phyloP scores from a whole-genome alignment of 2,329 filamentous ascomycete species.

The Fusarium zealandicum region DNA sequence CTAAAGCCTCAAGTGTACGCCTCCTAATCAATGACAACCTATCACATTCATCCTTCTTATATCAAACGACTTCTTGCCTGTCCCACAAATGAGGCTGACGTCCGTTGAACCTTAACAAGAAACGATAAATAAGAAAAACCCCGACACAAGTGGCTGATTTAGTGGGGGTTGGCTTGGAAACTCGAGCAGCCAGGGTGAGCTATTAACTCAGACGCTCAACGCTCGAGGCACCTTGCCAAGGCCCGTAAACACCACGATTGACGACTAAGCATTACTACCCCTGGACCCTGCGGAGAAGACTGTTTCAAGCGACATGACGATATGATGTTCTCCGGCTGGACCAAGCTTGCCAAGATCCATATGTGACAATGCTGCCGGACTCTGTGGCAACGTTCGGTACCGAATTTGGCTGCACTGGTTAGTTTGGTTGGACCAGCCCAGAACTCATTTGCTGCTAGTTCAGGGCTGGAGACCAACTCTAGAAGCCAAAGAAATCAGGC shows the following conservation, averaged over 20 bases:
- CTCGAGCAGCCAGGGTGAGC: slow-evolving; percentile 17
- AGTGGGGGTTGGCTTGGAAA: slow-evolving; percentile 2
- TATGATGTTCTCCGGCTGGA: too few species aligned
- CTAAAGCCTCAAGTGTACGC: too few species aligned
- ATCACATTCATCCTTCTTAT: not conserved
- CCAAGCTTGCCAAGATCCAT: too few species aligned
- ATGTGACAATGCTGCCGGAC: slow-evolving; percentile 3
- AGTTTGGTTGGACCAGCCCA: slow-evolving; percentile 1
- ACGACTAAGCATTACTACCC: slow-evolving; percentile 4
- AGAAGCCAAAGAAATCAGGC: not conserved
- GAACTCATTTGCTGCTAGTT: slow-evolving; percentile 4
- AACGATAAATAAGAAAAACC: not conserved
- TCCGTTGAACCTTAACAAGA: not conserved
- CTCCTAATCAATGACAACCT: not conserved
- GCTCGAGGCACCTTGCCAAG: slow-evolving; percentile 6
- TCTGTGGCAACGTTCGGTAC: not conserved
- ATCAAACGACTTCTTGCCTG: not conserved
- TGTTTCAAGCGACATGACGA: too few species aligned
- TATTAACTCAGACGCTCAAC: slow-evolving; percentile 27
- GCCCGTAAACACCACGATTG: slow-evolving; percentile 9
- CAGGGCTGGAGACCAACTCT: not conserved
- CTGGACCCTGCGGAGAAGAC: too few species aligned
- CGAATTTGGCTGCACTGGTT: slow-evolving; percentile 7
- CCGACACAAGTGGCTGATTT: slow-evolving; percentile 2
- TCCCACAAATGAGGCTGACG: slow-evolving; percentile 8